Evolutionary conservation across 2,329 filamentous ascomycete species (phyloP).

Genomic region (Penicillium rolfsii): DNA sequence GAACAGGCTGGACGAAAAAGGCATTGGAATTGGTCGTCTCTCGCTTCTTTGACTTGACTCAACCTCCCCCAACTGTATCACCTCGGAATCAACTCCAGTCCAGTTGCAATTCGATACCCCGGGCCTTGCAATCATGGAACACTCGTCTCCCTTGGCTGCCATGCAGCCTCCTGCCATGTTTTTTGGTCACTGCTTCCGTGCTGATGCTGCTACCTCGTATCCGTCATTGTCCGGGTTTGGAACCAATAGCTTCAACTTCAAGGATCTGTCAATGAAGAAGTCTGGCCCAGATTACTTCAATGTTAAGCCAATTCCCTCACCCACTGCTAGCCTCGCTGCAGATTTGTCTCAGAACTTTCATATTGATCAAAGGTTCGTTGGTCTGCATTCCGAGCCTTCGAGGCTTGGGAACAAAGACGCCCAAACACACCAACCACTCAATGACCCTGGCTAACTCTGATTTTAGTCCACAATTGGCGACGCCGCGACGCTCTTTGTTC

Average conservation of each 20-base stretch:
- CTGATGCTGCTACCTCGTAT: conserved; percentile 59
- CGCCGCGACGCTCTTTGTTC: conserved; percentile 83
- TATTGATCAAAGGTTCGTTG: conserved; percentile 83
- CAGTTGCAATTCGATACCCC: conserved; percentile 19
- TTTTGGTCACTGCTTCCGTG: conserved; percentile 64
- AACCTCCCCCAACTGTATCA: conserved; percentile 15
- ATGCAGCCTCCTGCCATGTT: conserved; percentile 75
- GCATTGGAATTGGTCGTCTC: conserved; percentile 3
- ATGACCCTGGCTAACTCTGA: conserved; percentile 45
- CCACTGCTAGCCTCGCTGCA: conserved; percentile 84
- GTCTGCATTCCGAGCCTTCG: not conserved
- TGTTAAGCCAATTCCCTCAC: conserved; percentile 78
- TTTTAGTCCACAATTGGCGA: conserved; percentile 76
- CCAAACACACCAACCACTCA: not conserved
- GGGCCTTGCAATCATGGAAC: conserved; percentile 67
- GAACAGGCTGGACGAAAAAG: not conserved
- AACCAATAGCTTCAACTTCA: conserved; percentile 73
- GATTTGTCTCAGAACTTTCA: conserved; percentile 97
- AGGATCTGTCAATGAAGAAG: conserved; percentile 71
- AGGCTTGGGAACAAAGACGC: conserved; percentile 9
- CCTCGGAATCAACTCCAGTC: conserved; percentile 12
- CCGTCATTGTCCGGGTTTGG: conserved; percentile 61
- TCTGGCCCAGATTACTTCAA: conserved; percentile 77
- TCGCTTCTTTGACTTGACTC: not conserved
- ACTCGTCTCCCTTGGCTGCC: conserved; percentile 89